phyloP scores from a whole-genome alignment of 2,329 filamentous ascomycete species.

The Colletotrichum nymphaeae region DNA sequence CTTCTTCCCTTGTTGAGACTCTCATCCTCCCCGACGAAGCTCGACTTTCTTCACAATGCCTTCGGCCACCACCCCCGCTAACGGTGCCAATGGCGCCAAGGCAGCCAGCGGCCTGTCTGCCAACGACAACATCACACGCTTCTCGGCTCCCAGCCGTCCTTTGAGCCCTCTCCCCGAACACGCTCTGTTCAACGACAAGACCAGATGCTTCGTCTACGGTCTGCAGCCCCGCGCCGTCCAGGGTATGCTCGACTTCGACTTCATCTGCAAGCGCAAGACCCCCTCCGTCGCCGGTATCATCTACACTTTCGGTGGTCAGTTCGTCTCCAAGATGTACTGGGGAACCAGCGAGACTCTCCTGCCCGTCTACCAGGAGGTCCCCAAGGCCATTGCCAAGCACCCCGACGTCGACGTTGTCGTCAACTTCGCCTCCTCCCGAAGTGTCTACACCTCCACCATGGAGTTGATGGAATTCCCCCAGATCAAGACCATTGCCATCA shows the following conservation, averaged over 20 bases:
- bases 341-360: conserved; percentile 98
- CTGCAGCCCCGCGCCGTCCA: conserved; percentile 94
- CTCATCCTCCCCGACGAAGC: conserved; percentile 26
- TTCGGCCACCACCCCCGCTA: conserved; percentile 52
- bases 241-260: conserved; percentile 99
- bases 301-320: conserved; percentile 99
- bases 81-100: conserved; percentile 60
- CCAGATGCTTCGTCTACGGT: conserved; percentile 99
- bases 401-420: conserved; percentile 96
- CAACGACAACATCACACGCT: conserved; percentile 99
- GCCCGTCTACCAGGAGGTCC: conserved; percentile 94
- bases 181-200: conserved; percentile 99
- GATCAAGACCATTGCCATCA: conserved; percentile 99
- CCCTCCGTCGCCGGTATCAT: conserved; percentile 99
- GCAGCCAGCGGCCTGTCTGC: conserved; percentile 70
- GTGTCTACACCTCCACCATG: conserved; percentile 98
- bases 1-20: conserved; percentile 28
- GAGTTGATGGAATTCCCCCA: conserved; percentile 98
- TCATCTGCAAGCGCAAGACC: conserved; percentile 98
- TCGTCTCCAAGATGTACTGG: conserved; percentile 99
- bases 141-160: conserved; percentile 90
- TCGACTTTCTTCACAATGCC: conserved; percentile 61
- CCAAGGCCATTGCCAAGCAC: conserved; percentile 96
- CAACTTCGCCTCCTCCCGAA: conserved; percentile 99
- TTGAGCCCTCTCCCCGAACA: conserved; percentile 89